Evolutionary conservation across 139 green algal species (phyloP).

Genomic region (Haematococcus lacustris): DNA sequence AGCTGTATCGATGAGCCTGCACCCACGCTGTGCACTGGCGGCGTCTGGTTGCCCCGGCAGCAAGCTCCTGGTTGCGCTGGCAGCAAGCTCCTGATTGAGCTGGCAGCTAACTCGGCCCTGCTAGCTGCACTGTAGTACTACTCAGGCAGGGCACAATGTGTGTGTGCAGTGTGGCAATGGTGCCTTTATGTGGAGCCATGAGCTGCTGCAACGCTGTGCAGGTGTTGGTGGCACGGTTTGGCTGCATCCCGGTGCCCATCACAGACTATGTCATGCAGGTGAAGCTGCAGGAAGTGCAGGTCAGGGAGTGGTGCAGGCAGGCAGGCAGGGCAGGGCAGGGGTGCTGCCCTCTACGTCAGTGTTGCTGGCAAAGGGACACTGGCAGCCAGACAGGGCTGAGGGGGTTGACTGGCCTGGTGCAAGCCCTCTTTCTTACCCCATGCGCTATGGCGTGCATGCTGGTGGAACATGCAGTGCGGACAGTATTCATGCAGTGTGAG

Average conservation of each 20-base stretch:
- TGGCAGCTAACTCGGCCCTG: background rate
- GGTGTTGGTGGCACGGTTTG: constrained; percentile 32
- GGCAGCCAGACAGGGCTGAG: no score
- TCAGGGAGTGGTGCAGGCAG: background rate
- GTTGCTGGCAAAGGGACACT: background rate
- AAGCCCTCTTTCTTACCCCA: no score
- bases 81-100: no score
- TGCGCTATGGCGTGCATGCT: no score
- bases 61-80: background rate
- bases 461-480: no score
- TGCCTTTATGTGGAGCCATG: no score
- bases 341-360: background rate
- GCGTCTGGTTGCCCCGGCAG: background rate
- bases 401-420: no score
- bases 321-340: background rate
- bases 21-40: background rate
- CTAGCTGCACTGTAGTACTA: no score
- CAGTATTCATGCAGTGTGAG: no score
- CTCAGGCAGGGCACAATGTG: background rate
- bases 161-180: background rate
- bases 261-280: constrained; percentile 19
- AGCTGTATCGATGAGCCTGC: no score
- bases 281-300: background rate
- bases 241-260: constrained; percentile 37
- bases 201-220: constrained; percentile 2